Evolutionary conservation across 257 asterid genomes (phyloP).

Genomic region (Asclepias syriaca): DNA sequence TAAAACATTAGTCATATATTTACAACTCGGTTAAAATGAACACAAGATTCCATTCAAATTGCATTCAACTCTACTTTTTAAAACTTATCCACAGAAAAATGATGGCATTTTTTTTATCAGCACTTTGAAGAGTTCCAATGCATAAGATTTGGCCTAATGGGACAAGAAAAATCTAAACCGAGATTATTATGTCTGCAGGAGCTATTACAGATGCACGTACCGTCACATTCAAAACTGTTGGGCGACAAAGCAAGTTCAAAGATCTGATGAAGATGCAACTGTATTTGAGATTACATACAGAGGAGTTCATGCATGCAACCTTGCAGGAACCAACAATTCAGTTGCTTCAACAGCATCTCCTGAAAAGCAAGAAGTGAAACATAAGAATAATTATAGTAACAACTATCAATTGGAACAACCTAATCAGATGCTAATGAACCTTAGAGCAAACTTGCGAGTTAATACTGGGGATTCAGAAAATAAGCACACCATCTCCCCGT

Average conservation of each 20-base stretch:
- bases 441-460: conserved; percentile 55
- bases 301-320: conserved; percentile 65
- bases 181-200: conserved; percentile 42
- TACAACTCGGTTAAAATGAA: neutral
- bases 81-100: neutral
- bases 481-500: conserved; percentile 32
- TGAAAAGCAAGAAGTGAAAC: conserved; percentile 36
- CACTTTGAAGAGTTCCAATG: neutral
- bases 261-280: conserved; percentile 78
- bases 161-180: conserved; percentile 7
- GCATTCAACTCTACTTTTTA: neutral
- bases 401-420: conserved; percentile 27
- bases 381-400: conserved; percentile 11
- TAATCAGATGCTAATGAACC: conserved; percentile 36
- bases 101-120: too few species aligned
- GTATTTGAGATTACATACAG: conserved; percentile 71
- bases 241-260: conserved; percentile 95
- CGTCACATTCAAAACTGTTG: conserved; percentile 52
- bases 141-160: neutral
- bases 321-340: conserved; percentile 17
- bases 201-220: conserved; percentile 90
- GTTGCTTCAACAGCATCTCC: conserved; percentile 39
- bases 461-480: conserved; percentile 37
- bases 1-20: neutral
- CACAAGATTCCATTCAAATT: neutral